Percentiles rank a stretch among this genome's conserved stretches.
Evolutionary conservation across 2,329 filamentous ascomycete species (phyloP).

Genomic region (Ophiostoma triangulosporum): DNA sequence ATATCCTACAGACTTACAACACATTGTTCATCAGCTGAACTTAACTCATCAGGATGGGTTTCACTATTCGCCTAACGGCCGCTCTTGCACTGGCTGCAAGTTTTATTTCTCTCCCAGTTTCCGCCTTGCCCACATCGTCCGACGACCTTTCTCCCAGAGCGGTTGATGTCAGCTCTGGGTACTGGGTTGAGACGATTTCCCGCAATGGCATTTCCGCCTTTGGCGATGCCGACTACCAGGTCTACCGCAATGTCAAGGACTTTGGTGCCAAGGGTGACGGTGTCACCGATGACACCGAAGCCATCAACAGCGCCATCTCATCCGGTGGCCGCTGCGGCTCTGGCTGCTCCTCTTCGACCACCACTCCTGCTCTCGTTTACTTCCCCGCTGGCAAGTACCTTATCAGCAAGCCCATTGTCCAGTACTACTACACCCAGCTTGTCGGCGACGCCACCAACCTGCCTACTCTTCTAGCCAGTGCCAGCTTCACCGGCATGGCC

Average conservation of each 20-base stretch:
- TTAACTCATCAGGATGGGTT: conserved; percentile 23
- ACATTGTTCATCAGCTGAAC: background rate
- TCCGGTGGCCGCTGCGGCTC: conserved; percentile 67
- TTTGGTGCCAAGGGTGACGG: conserved; percentile 59
- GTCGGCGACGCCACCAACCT: conserved; percentile 63
- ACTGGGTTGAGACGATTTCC: conserved; percentile 60
- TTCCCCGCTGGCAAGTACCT: conserved; percentile 81
- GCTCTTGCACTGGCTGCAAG: conserved; percentile 21
- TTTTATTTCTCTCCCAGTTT: conserved; percentile 10
- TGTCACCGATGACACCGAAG: conserved; percentile 67
- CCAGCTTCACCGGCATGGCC: conserved; percentile 69
- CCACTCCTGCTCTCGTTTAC: conserved; percentile 77
- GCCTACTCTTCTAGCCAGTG: conserved; percentile 61
- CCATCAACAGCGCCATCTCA: conserved; percentile 74
- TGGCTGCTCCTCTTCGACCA: conserved; percentile 71
- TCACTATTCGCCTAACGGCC: conserved; percentile 28
- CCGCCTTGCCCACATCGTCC: conserved; percentile 8
- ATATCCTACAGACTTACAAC: background rate
- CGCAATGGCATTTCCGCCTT: conserved; percentile 59
- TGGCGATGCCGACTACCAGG: conserved; percentile 44
- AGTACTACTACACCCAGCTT: conserved; percentile 89
- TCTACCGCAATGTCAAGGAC: conserved; percentile 66
- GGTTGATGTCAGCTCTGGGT: conserved; percentile 25
- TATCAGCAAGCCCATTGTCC: conserved; percentile 64
- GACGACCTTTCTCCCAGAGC: background rate